Percentiles rank a stretch among this genome's conserved stretches.
Evolutionary conservation across 768 basidiomycete genomes (phyloP).

Genomic region (Agaricus bisporus): DNA sequence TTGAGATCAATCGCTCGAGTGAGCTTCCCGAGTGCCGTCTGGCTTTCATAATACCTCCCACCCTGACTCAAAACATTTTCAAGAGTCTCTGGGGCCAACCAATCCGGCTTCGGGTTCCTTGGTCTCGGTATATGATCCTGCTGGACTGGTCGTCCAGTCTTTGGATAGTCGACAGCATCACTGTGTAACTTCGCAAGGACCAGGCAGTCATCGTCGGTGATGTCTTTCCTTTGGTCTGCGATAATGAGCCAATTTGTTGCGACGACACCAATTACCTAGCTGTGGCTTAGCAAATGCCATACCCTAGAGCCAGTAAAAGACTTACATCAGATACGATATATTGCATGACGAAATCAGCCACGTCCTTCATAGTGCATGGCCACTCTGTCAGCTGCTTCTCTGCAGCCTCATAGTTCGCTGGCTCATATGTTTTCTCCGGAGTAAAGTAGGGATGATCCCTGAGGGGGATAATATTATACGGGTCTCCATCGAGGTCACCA

Average conservation of each 20-base stretch:
- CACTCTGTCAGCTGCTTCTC: conserved; percentile 35
- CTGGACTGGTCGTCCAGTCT: conserved; percentile 43
- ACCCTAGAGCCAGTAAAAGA: not conserved
- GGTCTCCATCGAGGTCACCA: conserved; percentile 66
- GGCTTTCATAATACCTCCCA: conserved; percentile 44
- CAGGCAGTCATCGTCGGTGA: conserved; percentile 45
- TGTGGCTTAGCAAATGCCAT: not conserved
- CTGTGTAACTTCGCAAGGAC: conserved; percentile 52
- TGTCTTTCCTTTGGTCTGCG: conserved; percentile 46
- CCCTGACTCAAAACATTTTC: conserved; percentile 20
- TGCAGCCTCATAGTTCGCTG: conserved; percentile 46
- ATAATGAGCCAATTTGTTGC: conserved; percentile 57
- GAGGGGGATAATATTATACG: conserved; percentile 45
- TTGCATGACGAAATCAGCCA: conserved; percentile 63
- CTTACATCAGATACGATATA: conserved; percentile 58
- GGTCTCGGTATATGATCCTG: conserved; percentile 35
- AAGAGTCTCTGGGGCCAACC: conserved; percentile 56
- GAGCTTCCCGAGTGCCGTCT: conserved; percentile 51
- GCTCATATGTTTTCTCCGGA: conserved; percentile 18
- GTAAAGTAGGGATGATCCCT: conserved; percentile 30
- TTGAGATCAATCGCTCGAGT: conserved; percentile 51
- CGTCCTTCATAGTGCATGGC: conserved; percentile 51
- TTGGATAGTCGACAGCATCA: conserved; percentile 61
- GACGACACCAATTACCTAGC: conserved; percentile 51
- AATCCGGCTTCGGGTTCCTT: conserved; percentile 44